Evolutionary conservation across 768 basidiomycete genomes (phyloP), one percentile per base, ranked within the genome.

Genomic region (Mycena latifolia): DNA sequence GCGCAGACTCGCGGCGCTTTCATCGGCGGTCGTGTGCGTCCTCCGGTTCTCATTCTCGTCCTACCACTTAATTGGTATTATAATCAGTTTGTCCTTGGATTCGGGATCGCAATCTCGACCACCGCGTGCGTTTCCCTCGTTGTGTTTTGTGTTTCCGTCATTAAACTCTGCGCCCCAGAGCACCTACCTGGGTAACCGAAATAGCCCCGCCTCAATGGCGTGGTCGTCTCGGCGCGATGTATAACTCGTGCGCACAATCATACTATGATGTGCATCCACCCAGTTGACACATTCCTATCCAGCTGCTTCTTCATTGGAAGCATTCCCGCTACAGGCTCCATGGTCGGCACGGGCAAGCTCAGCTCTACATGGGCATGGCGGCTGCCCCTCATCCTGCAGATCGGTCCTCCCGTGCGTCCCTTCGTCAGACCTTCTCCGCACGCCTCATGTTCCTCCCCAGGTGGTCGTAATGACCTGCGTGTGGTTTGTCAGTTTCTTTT

Each of bases 351-450:
- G 11, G 81, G 84, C 72, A 75, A 77, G 66, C 82, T 89, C 50
- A 71, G 69, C 59, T 82, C 71, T 52, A 77, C 81, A 14, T 89
- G 86, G 87, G 77, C 86, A 31, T 91, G 89, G 89, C 84, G 90
- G 57, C 77, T 89, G 45, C 88, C 88, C 9, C 85, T 87, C 18
- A 63, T 87, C 28, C 78, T 88, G 8, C 87, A 91, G 77, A 61
- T 75, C 39, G 62, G 48, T n/a, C 74, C 74, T 51, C 74, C 74
- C 17, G 68, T 73, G 29, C 15, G 56, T 58, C 46, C 9, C 15
- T 17, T 35, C 6, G 12, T 46, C 41, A 2, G 25, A 6, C 43
- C 48, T 22, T 11, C 2, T 37, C 12, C 22, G 18, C 17, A 27
- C 12, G 1, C 17, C 15, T 45, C 33, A 17, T n/a, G 41, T 43